Percentiles rank a stretch among this genome's conserved stretches.
Evolutionary conservation across 1,284 basidiomycete species (phyloP).

Genomic region (Pholiota adiposa): DNA sequence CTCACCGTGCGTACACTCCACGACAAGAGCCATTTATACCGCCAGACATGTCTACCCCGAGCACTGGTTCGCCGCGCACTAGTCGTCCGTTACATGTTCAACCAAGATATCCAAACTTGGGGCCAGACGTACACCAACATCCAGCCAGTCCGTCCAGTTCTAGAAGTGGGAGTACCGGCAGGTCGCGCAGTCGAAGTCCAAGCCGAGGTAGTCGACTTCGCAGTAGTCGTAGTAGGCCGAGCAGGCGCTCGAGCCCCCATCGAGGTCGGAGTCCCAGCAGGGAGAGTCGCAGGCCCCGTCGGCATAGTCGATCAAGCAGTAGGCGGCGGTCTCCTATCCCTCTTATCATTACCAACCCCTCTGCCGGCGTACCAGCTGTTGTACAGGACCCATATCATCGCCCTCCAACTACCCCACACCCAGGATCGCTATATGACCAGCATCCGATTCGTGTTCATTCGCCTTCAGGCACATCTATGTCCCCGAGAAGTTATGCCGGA

Average conservation of each 20-base stretch:
- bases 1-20: constrained; percentile 4
- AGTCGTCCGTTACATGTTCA: constrained; percentile 12
- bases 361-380: constrained; percentile 13
- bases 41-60: constrained; percentile 5
- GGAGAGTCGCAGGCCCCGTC: constrained; percentile 17
- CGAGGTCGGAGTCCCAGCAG: constrained; percentile 16
- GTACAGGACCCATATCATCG: constrained; percentile 10
- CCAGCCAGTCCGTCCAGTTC: constrained; percentile 23
- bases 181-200: constrained; percentile 12
- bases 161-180: constrained; percentile 15
- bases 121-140: constrained; percentile 19
- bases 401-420: neutral
- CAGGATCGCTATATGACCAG: constrained; percentile 3
- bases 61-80: constrained; percentile 25
- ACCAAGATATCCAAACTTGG: constrained; percentile 11
- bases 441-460: constrained; percentile 22
- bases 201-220: constrained; percentile 3
- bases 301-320: constrained; percentile 2
- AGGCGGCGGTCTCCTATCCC: constrained; percentile 9
- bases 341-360: constrained; percentile 22
- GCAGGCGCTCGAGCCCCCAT: constrained; percentile 12
- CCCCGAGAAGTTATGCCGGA: constrained; percentile 7
- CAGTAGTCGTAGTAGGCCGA: constrained; percentile 17
- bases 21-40: constrained; percentile 19
- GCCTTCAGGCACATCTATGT: constrained; percentile 22